These are phyloP conservation scores for Citrullus colocynthis DNA, from an alignment of 306 rosid species.

Conservation along the genomic window DNA sequence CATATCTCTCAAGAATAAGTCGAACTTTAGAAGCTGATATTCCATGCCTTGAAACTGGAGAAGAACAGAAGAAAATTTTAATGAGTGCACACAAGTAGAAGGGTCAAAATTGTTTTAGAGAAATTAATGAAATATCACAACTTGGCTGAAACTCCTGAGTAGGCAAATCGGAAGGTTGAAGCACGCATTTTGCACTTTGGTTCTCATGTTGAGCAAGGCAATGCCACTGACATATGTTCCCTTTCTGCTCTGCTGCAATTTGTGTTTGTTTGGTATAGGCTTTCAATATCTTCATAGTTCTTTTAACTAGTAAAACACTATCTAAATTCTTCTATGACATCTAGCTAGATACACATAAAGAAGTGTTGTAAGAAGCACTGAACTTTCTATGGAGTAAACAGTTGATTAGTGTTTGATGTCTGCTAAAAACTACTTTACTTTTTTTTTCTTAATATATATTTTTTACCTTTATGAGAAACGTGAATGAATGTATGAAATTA, in stretches of 20 bases:
- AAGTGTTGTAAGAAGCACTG: background rate
- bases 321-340: background rate
- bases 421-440: background rate
- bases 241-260: background rate
- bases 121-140: background rate
- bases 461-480: too few relatives aligned
- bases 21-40: background rate
- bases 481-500: too few relatives aligned
- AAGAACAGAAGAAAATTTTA: background rate
- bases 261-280: background rate
- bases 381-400: background rate
- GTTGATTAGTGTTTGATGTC: background rate
- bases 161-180: background rate
- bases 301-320: background rate
- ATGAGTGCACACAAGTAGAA: background rate
- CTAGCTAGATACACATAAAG: background rate
- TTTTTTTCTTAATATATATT: too few relatives aligned
- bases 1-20: background rate
- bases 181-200: background rate
- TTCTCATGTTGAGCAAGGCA: too few relatives aligned
- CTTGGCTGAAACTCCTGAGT: background rate
- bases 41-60: background rate
- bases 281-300: background rate
- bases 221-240: background rate
- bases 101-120: background rate